A percentile compares a stretch with the other conserved stretches of the same genome.
phyloP scores from a whole-genome alignment of 345 rosid species.

The thale cress (Arabidopsis thaliana) region DNA sequence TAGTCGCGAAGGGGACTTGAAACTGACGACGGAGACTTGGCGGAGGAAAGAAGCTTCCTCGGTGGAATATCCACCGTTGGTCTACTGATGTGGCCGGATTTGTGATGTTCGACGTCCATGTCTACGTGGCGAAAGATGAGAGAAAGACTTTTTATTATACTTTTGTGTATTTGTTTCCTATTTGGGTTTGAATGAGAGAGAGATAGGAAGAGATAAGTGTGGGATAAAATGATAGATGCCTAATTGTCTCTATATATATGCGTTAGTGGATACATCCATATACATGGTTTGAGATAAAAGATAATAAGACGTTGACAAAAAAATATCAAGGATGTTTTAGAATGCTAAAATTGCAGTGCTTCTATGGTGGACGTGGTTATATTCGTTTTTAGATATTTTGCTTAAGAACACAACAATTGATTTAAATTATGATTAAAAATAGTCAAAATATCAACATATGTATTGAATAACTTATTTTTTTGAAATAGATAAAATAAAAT shows the following conservation, averaged over 20 bases:
- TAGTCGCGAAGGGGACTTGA: conserved; percentile 34
- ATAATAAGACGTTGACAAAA: background rate
- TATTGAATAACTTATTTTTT: no score
- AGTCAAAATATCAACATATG: background rate
- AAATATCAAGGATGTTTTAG: background rate
- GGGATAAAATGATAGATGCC: conserved; percentile 17
- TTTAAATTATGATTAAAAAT: background rate
- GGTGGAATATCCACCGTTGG: conserved; percentile 65
- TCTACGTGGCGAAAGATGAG: conserved; percentile 14
- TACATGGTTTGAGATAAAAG: conserved; percentile 1
- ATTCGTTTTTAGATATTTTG: background rate
- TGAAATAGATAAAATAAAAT: no score
- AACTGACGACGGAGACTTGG: conserved; percentile 17
- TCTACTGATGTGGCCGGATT: conserved; percentile 43
- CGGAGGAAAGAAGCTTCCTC: conserved; percentile 55
- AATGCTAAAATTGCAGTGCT: background rate
- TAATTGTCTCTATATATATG: conserved; percentile 19
- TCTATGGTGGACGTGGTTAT: background rate
- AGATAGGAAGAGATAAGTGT: conserved; percentile 24
- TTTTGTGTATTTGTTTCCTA: background rate
- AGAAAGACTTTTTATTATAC: background rate
- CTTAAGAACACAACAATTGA: background rate
- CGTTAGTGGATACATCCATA: background rate
- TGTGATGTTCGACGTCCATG: conserved; percentile 65
- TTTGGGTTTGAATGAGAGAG: conserved; percentile 8